These are phyloP conservation scores for Lactarius trivialis DNA, from an alignment of 768 basidiomycete genomes.

Conservation along the genomic window DNA sequence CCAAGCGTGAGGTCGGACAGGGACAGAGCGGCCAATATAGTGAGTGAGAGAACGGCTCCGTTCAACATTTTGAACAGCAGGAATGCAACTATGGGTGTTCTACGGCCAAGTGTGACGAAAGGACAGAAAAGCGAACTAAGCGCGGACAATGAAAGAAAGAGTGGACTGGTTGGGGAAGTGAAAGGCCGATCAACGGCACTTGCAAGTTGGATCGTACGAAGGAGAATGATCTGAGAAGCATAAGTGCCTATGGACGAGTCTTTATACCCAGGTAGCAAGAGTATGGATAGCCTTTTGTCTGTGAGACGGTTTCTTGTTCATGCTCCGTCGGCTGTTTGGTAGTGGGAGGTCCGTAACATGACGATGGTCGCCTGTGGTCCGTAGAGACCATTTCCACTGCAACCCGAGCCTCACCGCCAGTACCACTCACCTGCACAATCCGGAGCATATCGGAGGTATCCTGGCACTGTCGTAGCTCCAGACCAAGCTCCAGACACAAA, in stretches of 20 bases:
- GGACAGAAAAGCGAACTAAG: conserved; percentile 25
- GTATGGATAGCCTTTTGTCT: background rate
- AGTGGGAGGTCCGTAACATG: background rate
- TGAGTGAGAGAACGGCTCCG: conserved; percentile 21
- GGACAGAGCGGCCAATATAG: conserved; percentile 23
- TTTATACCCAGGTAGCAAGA: conserved; percentile 1
- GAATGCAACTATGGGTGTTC: background rate
- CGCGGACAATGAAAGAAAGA: conserved; percentile 30
- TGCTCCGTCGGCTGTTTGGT: background rate
- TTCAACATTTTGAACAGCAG: conserved; percentile 4
- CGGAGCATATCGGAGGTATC: background rate
- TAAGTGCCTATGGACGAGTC: background rate
- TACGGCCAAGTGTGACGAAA: conserved; percentile 24
- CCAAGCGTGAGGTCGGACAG: conserved; percentile 26
- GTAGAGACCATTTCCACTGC: background rate
- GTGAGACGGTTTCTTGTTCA: background rate
- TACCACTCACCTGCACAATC: background rate
- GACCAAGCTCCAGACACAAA: background rate
- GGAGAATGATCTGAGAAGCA: conserved; percentile 19
- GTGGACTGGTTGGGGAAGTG: conserved; percentile 24
- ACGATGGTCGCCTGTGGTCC: background rate
- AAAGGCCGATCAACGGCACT: conserved; percentile 43
- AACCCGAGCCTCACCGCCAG: background rate
- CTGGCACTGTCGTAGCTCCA: background rate
- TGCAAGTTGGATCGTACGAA: conserved; percentile 21